A percentile compares a stretch with the other conserved stretches of the same genome.
phyloP scores from a whole-genome alignment of 495 filamentous ascomycete genomes.

The Glarea lozoyensis region DNA sequence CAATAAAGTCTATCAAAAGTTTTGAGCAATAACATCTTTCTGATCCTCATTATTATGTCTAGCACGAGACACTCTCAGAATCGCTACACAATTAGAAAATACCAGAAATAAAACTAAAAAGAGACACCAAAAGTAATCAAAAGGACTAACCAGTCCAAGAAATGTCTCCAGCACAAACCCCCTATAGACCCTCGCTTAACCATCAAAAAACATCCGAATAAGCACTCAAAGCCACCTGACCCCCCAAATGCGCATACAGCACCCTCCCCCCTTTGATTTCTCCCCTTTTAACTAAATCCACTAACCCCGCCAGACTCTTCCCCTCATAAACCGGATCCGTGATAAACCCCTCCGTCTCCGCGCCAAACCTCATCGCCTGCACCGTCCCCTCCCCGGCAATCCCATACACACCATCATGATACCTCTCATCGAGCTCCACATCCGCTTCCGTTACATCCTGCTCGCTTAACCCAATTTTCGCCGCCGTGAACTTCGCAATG shows the following conservation, averaged over 20 bases:
- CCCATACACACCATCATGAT: slow-evolving; percentile 53
- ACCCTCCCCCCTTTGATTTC: slow-evolving; percentile 48
- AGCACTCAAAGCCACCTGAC: slow-evolving; percentile 53
- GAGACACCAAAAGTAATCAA: too few species aligned
- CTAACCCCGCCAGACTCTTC: slow-evolving; percentile 57
- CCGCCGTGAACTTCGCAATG: slow-evolving; percentile 50
- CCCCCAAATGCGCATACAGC: slow-evolving; percentile 56
- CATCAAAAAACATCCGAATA: slow-evolving; percentile 24
- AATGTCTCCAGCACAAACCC: too few species aligned
- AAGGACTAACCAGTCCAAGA: too few species aligned
- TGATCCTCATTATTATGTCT: too few species aligned
- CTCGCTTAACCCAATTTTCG: slow-evolving; percentile 43
- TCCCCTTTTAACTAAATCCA: slow-evolving; percentile 49
- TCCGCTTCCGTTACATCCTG: slow-evolving; percentile 46
- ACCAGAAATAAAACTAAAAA: too few species aligned
- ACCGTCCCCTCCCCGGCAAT: slow-evolving; percentile 46
- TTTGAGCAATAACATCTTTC: too few species aligned
- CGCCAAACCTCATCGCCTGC: slow-evolving; percentile 53
- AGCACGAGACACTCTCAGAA: too few species aligned
- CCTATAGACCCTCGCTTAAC: too few species aligned
- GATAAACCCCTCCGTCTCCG: slow-evolving; percentile 53
- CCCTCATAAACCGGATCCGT: slow-evolving; percentile 63
- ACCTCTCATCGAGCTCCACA: slow-evolving; percentile 50
- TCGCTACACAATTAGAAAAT: too few species aligned
- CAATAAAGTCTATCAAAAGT: too few species aligned